Percentiles rank a stretch among this genome's conserved stretches.
Evolutionary conservation across 129 eudicot species (phyloP).

Genomic region (Pittosporum tobira): DNA sequence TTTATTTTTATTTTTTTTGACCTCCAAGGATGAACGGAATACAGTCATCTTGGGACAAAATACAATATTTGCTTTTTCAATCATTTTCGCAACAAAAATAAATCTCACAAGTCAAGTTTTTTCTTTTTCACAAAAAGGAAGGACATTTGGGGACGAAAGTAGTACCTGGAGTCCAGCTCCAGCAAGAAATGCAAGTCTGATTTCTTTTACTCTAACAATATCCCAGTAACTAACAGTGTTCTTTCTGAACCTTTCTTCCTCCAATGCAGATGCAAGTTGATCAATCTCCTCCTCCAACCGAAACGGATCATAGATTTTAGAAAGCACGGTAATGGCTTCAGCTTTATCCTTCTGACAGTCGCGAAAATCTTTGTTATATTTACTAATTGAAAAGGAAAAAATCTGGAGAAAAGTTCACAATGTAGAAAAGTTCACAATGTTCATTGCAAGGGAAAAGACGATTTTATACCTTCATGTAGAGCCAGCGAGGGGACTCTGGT

Average conservation of each 20-base stretch:
- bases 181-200: slow-evolving; percentile 82
- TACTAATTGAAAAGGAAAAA: not conserved
- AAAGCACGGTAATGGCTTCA: slow-evolving; percentile 71
- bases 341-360: slow-evolving; percentile 60
- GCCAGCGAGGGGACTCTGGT: slow-evolving; percentile 99
- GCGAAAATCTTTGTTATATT: not conserved
- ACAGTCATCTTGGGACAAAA: no score
- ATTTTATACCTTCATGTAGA: slow-evolving; percentile 55
- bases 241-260: slow-evolving; percentile 58
- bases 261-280: slow-evolving; percentile 60
- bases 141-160: not conserved
- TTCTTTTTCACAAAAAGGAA: no score
- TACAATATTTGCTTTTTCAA: not conserved
- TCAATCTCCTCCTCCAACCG: slow-evolving; percentile 80
- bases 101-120: no score
- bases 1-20: no score
- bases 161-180: slow-evolving; percentile 97
- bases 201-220: slow-evolving; percentile 59
- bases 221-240: slow-evolving; percentile 50
- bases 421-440: no score
- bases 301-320: slow-evolving; percentile 77
- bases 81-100: not conserved
- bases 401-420: not conserved
- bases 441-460: not conserved
- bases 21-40: no score